Conservation (phyloP, 768 basidiomycete genomes). For the Rhodotorula toruloides region DNA sequence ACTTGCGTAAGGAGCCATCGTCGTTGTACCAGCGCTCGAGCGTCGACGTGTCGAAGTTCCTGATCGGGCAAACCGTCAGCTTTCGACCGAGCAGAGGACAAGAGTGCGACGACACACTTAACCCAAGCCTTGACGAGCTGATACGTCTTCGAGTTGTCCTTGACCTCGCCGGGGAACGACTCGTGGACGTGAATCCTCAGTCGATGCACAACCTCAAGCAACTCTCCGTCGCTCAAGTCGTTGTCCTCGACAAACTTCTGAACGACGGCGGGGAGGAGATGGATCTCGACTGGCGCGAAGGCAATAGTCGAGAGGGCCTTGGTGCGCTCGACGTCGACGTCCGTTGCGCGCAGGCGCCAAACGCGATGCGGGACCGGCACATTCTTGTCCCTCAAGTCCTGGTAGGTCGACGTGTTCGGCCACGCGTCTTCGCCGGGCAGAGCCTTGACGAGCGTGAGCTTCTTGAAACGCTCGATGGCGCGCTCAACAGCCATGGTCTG, state of each 20-base stretch:
- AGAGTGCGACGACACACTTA: slow-evolving; percentile 1
- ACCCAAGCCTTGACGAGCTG: background rate
- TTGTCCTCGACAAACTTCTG: background rate
- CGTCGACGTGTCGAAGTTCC: background rate
- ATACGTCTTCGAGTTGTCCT: slow-evolving; percentile 13
- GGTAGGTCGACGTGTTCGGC: background rate
- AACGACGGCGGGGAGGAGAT: slow-evolving; percentile 10
- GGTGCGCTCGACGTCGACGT: background rate
- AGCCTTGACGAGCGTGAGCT: slow-evolving; percentile 2
- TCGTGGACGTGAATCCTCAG: background rate
- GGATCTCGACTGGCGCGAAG: slow-evolving; percentile 22
- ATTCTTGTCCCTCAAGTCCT: background rate
- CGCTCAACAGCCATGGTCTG: too few species aligned
- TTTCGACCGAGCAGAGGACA: background rate
- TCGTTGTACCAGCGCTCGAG: background rate
- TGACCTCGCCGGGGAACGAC: background rate
- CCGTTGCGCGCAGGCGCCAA: background rate
- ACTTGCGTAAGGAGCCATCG: background rate
- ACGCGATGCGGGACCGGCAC: slow-evolving; percentile 22
- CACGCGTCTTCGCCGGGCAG: slow-evolving; percentile 2
- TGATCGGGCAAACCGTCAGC: background rate
- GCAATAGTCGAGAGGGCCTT: background rate
- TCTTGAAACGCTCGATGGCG: background rate
- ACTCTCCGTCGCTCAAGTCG: slow-evolving; percentile 4
- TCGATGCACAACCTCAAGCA: slow-evolving; percentile 21